Evolutionary conservation across 1,139 yeast species (phyloP).

Genomic region (Blastobotrys aristatus): DNA sequence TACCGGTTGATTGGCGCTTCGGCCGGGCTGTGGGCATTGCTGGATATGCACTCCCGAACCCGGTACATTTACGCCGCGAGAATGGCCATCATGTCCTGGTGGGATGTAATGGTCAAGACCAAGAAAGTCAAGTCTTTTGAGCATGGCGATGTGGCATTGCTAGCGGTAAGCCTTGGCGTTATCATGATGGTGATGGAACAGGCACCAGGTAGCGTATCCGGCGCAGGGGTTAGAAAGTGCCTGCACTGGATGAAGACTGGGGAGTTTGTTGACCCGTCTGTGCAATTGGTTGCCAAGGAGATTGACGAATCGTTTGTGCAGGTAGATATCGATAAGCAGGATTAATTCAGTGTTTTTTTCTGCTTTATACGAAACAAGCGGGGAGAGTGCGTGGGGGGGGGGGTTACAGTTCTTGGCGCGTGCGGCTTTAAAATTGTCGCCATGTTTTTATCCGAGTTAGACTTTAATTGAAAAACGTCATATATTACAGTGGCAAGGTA

Average conservation of each 20-base stretch:
- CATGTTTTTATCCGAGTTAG: too few relatives aligned
- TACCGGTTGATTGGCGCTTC: conserved; percentile 37
- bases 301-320: neutral
- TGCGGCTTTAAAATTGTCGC: too few relatives aligned
- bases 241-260: conserved; percentile 34
- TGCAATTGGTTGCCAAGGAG: neutral
- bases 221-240: conserved; percentile 30
- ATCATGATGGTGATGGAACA: conserved; percentile 34
- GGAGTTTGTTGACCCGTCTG: conserved; percentile 26
- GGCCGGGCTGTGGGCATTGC: conserved; percentile 40
- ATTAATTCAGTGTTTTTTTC: too few relatives aligned
- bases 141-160: conserved; percentile 33
- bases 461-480: too few relatives aligned
- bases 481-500: too few relatives aligned
- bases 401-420: too few relatives aligned
- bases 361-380: too few relatives aligned
- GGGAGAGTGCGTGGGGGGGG: too few relatives aligned
- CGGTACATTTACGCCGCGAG: conserved; percentile 36
- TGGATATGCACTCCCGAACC: conserved; percentile 35
- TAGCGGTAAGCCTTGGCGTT: conserved; percentile 33
- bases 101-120: conserved; percentile 33
- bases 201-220: conserved; percentile 35
- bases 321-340: too few relatives aligned
- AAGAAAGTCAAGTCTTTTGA: conserved; percentile 25
- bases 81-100: conserved; percentile 36